Base-by-base conservation (phyloP, 345 rosid species). In the Aethionema arabicum region DNA sequence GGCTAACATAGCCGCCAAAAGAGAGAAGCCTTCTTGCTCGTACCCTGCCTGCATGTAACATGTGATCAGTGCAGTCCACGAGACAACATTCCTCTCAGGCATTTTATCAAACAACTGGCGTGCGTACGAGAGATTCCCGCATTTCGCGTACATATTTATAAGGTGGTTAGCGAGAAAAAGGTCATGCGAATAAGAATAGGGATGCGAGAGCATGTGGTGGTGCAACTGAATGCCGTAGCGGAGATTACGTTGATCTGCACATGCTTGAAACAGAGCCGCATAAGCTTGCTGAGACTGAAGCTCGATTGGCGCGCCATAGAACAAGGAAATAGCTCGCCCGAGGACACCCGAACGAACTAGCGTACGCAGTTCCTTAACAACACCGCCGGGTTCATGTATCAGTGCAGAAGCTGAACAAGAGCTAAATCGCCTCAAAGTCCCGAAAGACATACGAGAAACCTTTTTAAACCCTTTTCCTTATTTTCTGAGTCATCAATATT, bases 1-100 rank as follows among this genome's bases (percentile, higher is more conserved):
- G 2, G 35, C 42, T 73, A 88, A 75, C 98, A 91, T 88, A 47
- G 55, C 68, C 0, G 78, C 48, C 63, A 91, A 80, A 67, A 88
- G 37, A 52, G 41, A 27, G 49, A 78, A 80, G 3, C 86, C 77
- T 32, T 84, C 91, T 39, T 49, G 49, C 32, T 55, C 62, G 0
- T 14, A 63, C 48, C 95, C 92, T 10, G 61, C 61, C 52, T 86
- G 88, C 0, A 82, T 85, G 32, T 83, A 88, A 12, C 92, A 95
- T 0, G 95, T 83, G 46, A 88, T 74, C 33, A 91, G 72, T 3
- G 86, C 84, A 2, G 92, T 83, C 92, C 95, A 91, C 8, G 96
- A 84, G 39, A 91, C 90, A 38, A 82, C 67, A 45, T 91, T 91
- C 72, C 90, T 79, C 0, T 47, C 60, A 42, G 74, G 76, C 98